These are phyloP conservation scores for Zygosaccharomyces rouxii DNA, from an alignment of 805 yeast genomes.

Conservation along the genomic window DNA sequence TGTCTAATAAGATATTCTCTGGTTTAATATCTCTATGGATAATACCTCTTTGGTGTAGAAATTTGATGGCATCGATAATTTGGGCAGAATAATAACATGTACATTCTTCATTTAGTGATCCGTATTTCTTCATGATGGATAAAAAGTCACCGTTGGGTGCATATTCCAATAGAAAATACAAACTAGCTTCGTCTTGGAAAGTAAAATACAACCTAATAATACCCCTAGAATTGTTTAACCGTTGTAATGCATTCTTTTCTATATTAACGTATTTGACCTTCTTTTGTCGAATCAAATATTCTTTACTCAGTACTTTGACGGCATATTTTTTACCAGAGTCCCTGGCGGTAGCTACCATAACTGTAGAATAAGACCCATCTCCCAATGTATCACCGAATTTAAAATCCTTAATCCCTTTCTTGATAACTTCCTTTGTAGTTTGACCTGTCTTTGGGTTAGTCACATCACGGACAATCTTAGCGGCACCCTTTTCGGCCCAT, in stretches of 20 bases:
- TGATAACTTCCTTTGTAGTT: slow-evolving; percentile 47
- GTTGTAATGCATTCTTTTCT: slow-evolving; percentile 73
- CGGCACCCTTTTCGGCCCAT: slow-evolving; percentile 60
- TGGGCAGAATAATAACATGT: slow-evolving; percentile 68
- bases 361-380: slow-evolving; percentile 95
- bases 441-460: slow-evolving; percentile 46
- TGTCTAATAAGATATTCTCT: slow-evolving; percentile 68
- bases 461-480: slow-evolving; percentile 45
- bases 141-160: slow-evolving; percentile 78
- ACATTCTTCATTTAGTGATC: slow-evolving; percentile 67
- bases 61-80: slow-evolving; percentile 64
- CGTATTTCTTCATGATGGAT: slow-evolving; percentile 59
- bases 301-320: slow-evolving; percentile 68
- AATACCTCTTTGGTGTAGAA: slow-evolving; percentile 70
- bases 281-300: slow-evolving; percentile 74
- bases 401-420: slow-evolving; percentile 71
- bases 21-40: slow-evolving; percentile 82
- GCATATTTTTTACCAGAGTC: slow-evolving; percentile 70
- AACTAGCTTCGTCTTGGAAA: slow-evolving; percentile 68
- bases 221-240: slow-evolving; percentile 57
- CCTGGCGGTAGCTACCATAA: slow-evolving; percentile 78
- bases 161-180: slow-evolving; percentile 72
- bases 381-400: slow-evolving; percentile 86
- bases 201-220: slow-evolving; percentile 69
- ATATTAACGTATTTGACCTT: slow-evolving; percentile 81